Base-by-base conservation (phyloP, 2,329 filamentous ascomycete genomes). In the Fusarium pseudoanthophilum region DNA sequence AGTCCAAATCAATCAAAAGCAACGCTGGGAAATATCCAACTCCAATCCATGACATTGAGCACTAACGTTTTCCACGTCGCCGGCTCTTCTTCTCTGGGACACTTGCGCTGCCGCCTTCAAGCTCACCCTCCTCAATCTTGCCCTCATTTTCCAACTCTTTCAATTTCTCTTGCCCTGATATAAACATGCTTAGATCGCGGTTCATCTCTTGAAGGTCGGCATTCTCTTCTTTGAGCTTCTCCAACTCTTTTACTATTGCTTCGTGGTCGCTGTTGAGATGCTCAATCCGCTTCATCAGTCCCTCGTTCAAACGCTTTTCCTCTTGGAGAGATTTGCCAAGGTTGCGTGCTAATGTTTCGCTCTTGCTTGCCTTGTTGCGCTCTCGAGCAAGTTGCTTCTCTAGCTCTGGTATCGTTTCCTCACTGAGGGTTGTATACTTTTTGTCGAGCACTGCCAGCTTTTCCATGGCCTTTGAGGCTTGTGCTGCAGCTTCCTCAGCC, bases 161-260 rank as follows among this genome's bases (percentile, higher is more conserved):
- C 76, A 98, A 82, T 82, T 94, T 95, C 82, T 96, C 91, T 81
- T 93, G 90, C 0, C 93, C 92, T 26, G 91, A 93, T 67, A 98
- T 95, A 78, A 95, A 97, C 87, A 97, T 95, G 57, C 87, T 91
- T 79, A 98, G 80, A 80, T 98, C 95, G 20, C 93, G 89, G 79
- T 97, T 97, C 87, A 95, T 92, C 80, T 97, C 95, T 73, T 91
- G 90, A 48, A 97, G 83, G 75, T 97, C 94, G 43, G 85, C 87
- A 74, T 93, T 92, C 81, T 94, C 90, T 20, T 76, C 79, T 75
- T 88, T 88, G 8, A 93, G 82, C 45, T 85, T 85, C 32, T 85
- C 85, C 4, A 91, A 82, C 79, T 92, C 87, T 67, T 85, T 85
- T 46, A 88, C 85, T 24, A 94, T 82, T 26, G 73, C 84, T 64